A percentile compares a stretch with the other conserved stretches of the same genome.
Evolutionary conservation across 257 asterid genomes (phyloP).

Genomic region (Parsonsia alboflavescens): DNA sequence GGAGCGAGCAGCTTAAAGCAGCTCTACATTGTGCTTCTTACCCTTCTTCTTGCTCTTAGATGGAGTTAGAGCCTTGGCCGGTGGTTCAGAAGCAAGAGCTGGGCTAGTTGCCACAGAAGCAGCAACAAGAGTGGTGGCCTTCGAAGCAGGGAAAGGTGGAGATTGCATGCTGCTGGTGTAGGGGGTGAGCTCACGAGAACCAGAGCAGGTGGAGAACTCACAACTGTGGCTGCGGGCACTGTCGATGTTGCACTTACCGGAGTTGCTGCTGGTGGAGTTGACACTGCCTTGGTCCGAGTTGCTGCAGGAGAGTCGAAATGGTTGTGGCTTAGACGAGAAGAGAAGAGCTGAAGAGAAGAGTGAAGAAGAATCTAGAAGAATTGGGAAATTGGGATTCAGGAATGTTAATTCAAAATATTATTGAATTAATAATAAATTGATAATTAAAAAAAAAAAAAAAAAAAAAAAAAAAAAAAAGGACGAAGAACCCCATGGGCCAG

Average conservation of each 20-base stretch:
- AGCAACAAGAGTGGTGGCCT: slow-evolving; percentile 39
- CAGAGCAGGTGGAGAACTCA: slow-evolving; percentile 30
- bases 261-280: slow-evolving; percentile 24
- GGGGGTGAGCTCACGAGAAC: slow-evolving; percentile 37
- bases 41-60: too few relatives aligned
- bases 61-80: slow-evolving; percentile 46
- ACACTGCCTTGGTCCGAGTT: slow-evolving; percentile 28
- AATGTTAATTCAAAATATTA: too few relatives aligned
- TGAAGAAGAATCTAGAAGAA: too few relatives aligned
- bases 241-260: slow-evolving; percentile 13
- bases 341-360: too few relatives aligned
- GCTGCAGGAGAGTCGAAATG: slow-evolving; percentile 31
- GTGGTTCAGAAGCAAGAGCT: slow-evolving; percentile 36
- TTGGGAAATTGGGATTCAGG: too few relatives aligned
- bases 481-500: too few relatives aligned
- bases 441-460: too few relatives aligned
- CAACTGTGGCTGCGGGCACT: background rate
- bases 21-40: slow-evolving; percentile 43
- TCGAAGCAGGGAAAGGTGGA: slow-evolving; percentile 71
- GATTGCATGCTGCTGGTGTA: too few relatives aligned
- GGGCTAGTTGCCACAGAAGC: slow-evolving; percentile 40
- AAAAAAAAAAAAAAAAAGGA: too few relatives aligned
- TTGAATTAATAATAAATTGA: too few relatives aligned
- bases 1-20: slow-evolving; percentile 62
- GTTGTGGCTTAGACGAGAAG: too few relatives aligned